phyloP scores from a whole-genome alignment of 768 basidiomycete species.

The Russula virescens region DNA sequence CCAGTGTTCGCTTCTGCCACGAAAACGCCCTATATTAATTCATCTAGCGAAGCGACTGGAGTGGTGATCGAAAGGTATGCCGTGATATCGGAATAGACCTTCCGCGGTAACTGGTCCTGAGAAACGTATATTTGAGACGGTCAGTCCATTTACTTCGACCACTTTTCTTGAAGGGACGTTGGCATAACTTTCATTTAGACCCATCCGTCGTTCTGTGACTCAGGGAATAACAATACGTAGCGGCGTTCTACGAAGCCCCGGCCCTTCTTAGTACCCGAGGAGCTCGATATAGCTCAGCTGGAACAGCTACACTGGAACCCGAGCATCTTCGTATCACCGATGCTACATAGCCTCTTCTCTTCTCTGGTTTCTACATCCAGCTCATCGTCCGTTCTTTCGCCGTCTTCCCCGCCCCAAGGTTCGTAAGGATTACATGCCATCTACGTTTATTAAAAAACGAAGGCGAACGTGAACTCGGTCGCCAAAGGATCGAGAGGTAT shows the following conservation, averaged over 20 bases:
- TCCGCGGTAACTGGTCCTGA: too few species aligned
- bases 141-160: too few species aligned
- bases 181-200: not conserved
- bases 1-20: too few species aligned
- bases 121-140: too few species aligned
- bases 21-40: too few species aligned
- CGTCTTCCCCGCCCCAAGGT: constrained; percentile 76
- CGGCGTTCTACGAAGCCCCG: not conserved
- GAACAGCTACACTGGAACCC: constrained; percentile 96
- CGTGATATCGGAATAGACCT: too few species aligned
- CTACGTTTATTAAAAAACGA: constrained; percentile 35
- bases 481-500: not conserved
- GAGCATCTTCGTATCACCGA: constrained; percentile 69
- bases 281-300: constrained; percentile 42
- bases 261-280: not conserved
- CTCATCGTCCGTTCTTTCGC: constrained; percentile 38
- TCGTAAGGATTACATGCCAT: constrained; percentile 88
- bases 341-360: constrained; percentile 69
- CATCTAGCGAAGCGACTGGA: too few species aligned
- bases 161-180: too few species aligned
- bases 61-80: too few species aligned
- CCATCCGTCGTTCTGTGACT: too few species aligned
- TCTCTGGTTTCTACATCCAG: constrained; percentile 57
- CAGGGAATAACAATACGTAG: too few species aligned
- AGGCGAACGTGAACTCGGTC: not conserved